A percentile compares a stretch with the other conserved stretches of the same genome.
Evolutionary conservation across 1,284 basidiomycete species (phyloP).

Genomic region (Thelephora terrestris): DNA sequence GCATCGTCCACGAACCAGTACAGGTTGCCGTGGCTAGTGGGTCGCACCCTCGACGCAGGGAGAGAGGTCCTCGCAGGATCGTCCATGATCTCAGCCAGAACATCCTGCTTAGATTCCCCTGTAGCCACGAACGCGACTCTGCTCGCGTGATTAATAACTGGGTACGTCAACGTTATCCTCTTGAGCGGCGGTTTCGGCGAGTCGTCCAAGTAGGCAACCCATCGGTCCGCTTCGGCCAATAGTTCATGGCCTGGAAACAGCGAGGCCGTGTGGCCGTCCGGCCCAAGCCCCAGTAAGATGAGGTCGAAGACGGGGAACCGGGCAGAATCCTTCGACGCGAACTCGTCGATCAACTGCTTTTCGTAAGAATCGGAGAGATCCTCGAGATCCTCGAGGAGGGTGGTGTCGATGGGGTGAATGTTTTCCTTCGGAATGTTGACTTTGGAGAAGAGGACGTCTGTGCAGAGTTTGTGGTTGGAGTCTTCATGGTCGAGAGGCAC

Average conservation of each 20-base stretch:
- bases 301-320: conserved; percentile 94
- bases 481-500: conserved; percentile 91
- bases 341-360: conserved; percentile 83
- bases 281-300: conserved; percentile 88
- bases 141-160: conserved; percentile 87
- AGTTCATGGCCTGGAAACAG: conserved; percentile 91
- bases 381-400: conserved; percentile 68
- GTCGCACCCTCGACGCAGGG: conserved; percentile 78
- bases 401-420: conserved; percentile 78
- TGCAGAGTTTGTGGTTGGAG: conserved; percentile 82
- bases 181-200: conserved; percentile 90
- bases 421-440: conserved; percentile 64
- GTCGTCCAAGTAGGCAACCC: conserved; percentile 92
- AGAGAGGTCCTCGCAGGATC: conserved; percentile 63
- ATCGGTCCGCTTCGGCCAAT: conserved; percentile 77
- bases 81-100: conserved; percentile 69
- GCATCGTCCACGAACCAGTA: conserved; percentile 90
- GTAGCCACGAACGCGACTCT: conserved; percentile 82
- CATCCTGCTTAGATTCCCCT: conserved; percentile 79
- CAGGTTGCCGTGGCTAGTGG: conserved; percentile 71
- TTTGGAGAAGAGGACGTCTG: conserved; percentile 71
- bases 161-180: conserved; percentile 86
- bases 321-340: conserved; percentile 83
- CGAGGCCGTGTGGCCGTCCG: conserved; percentile 94
- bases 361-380: conserved; percentile 92